Base-by-base conservation (phyloP, 768 basidiomycete genomes). In the Amanita pallidorosea region DNA sequence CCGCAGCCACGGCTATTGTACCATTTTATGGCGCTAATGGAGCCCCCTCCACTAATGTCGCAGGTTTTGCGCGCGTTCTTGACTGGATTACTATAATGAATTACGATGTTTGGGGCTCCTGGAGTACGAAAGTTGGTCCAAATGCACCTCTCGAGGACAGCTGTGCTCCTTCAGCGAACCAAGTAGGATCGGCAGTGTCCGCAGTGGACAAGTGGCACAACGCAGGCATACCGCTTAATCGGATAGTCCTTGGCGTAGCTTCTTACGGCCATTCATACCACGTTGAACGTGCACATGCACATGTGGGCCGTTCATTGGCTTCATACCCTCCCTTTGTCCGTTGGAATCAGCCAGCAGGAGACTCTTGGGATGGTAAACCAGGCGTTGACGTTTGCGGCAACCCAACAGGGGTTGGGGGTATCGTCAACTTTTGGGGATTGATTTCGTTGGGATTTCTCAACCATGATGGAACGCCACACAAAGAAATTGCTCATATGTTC, bases 131-230 rank as follows among this genome's bases (percentile, higher is more conserved):
- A 49, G 71, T 81, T 43, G 94, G 93, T 2, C 85, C 94, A 11
- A 95, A 94, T 64, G 81, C 93, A 4, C 92, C 94, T 7, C 75
- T 96, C 17, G 69, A 83, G 37, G 83, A 95, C 64, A 72, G 76
- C 1, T 97, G 94, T 60, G 78, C 81, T 1, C 58, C 79, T 31
- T 63, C 77, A 8, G 60, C 65, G 7, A 70, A 79, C 50, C 83
- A 82, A 52, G 68, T 71, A 22, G 90, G 88, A 4, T 94, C 89
- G 50, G 91, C 88, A 9, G 69, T 73, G 5, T 80, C 80, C 23
- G 85, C 88, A 5, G 75, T 96, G 31, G 61, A 70, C 6, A 69
- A 73, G 12, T 96, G 93, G 93, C 76, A 70, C 1, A 63, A 61
- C 0, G 90, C 92, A 20, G 88, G 88, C 23, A 78, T 97, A 61